Conservation (phyloP, 148 eudicot species). For the Mesembryanthemum crystallinum region DNA sequence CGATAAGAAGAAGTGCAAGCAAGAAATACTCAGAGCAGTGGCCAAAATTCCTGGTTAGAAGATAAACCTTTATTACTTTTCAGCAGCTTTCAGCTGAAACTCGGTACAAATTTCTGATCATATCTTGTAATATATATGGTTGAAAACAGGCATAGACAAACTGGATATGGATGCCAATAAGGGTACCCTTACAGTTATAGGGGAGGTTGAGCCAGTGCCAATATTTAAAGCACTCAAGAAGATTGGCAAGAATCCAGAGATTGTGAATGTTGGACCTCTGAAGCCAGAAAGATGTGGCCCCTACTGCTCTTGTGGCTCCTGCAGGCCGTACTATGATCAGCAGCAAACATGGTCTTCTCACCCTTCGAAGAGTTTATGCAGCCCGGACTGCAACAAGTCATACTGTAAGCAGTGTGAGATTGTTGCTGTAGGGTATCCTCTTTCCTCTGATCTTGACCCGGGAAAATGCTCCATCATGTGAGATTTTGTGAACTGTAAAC, state of each 20-base stretch:
- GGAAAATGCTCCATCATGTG: slow-evolving; percentile 24
- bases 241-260: slow-evolving; percentile 32
- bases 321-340: slow-evolving; percentile 21
- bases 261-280: slow-evolving; percentile 30
- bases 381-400: slow-evolving; percentile 13
- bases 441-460: neutral
- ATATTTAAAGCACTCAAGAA: slow-evolving; percentile 38
- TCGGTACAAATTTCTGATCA: neutral
- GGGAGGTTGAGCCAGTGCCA: slow-evolving; percentile 40
- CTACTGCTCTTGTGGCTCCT: slow-evolving; percentile 21
- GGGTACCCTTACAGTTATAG: slow-evolving; percentile 34
- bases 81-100: neutral
- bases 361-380: slow-evolving; percentile 1
- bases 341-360: neutral
- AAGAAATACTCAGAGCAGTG: slow-evolving; percentile 25
- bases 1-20: slow-evolving; percentile 16
- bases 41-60: slow-evolving; percentile 26
- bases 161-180: slow-evolving; percentile 28
- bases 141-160: slow-evolving; percentile 25
- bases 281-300: slow-evolving; percentile 20
- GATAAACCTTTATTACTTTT: neutral
- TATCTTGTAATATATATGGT: neutral
- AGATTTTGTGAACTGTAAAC: neutral
- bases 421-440: slow-evolving; percentile 13
- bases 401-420: slow-evolving; percentile 25